Evolutionary conservation across 805 yeast genomes (phyloP).

Genomic region (Sugiyamaella chiloensis): DNA sequence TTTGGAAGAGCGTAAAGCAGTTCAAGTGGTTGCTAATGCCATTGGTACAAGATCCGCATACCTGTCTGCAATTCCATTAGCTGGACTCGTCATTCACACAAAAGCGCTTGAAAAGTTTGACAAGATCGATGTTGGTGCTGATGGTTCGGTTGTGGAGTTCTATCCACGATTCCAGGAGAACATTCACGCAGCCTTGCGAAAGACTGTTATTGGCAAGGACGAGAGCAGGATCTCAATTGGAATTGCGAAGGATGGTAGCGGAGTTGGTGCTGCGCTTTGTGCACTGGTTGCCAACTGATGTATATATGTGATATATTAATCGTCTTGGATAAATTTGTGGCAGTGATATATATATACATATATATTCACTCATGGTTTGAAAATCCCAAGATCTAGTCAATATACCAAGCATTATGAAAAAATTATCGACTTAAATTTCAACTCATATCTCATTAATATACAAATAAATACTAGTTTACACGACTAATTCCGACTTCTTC

Average conservation of each 20-base stretch:
- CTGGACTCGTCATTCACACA: slow-evolving; percentile 70
- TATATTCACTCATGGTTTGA: too few species aligned
- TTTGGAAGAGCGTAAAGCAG: slow-evolving; percentile 64
- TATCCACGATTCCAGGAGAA: slow-evolving; percentile 86
- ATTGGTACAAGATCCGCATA: slow-evolving; percentile 87
- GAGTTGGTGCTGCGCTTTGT: slow-evolving; percentile 96
- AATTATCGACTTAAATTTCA: too few species aligned
- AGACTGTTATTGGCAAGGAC: slow-evolving; percentile 58
- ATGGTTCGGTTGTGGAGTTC: slow-evolving; percentile 90
- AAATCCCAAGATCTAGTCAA: too few species aligned
- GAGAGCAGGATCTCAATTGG: slow-evolving; percentile 71
- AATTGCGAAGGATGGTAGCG: slow-evolving; percentile 92
- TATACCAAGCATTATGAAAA: too few species aligned
- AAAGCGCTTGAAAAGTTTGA: slow-evolving; percentile 63
- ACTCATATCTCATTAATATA: slow-evolving; percentile 5
- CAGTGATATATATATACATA: too few species aligned
- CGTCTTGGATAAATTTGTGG: background rate
- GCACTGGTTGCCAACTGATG: slow-evolving; percentile 45
- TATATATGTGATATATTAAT: background rate
- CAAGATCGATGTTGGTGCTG: slow-evolving; percentile 90
- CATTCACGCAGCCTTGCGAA: slow-evolving; percentile 70
- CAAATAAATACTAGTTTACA: slow-evolving; percentile 1
- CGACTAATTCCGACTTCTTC: background rate
- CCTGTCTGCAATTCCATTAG: slow-evolving; percentile 83
- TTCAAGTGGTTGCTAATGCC: slow-evolving; percentile 72